Base-by-base conservation (phyloP, 345 rosid genomes). In the Euphorbia tirucalli region DNA sequence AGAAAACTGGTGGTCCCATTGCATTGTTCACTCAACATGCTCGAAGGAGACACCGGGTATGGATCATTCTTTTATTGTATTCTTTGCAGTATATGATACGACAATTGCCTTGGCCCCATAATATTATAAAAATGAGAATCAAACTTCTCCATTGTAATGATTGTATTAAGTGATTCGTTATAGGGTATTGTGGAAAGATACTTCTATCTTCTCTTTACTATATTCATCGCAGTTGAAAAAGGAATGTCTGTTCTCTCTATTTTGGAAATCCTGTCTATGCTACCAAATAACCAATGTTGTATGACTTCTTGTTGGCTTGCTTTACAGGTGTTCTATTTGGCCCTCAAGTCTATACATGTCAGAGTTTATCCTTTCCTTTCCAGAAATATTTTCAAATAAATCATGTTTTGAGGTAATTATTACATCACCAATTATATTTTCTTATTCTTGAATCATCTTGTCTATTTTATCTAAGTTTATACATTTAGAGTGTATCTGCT, bases 41-140 rank as follows among this genome's bases (percentile, higher is more conserved):
- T 92, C 70, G 91, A 89, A 85, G 97, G 98, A 74, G 98, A 90
- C 81, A 92, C 93, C 0, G 91, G 96, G 96, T 90, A 80, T 61
- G 84, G 46, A 43, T 77, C 56, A 52, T 13, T 37, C 30, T 56
- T 67, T 16, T 77, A 55, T 18, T 2, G 9, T 18, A 5, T 24
- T 35, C n/a, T 21, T 56, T 44, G 71, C 56, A 65, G 15, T 10
- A 10, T 21, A 16, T 30, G 11, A 43, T 24, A 8, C 3, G 52
- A 8, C 44, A 14, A 21, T 59, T n/a, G 18, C 63, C 39, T 59
- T 59, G 39, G 7, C 11, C 63, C 5, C 4, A 32, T 10, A n/a
- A 19, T 35, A 32, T 8, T 7, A 9, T 35, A 32, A 35, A 19
- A 19, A 3, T 61, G 14, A 19, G 63, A 18, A 28, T 59, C 32